A percentile compares a stretch with the other conserved stretches of the same genome.
These are phyloP conservation scores for Lentinula aciculospora DNA, from an alignment of 768 basidiomycete genomes.

Conservation along the genomic window DNA sequence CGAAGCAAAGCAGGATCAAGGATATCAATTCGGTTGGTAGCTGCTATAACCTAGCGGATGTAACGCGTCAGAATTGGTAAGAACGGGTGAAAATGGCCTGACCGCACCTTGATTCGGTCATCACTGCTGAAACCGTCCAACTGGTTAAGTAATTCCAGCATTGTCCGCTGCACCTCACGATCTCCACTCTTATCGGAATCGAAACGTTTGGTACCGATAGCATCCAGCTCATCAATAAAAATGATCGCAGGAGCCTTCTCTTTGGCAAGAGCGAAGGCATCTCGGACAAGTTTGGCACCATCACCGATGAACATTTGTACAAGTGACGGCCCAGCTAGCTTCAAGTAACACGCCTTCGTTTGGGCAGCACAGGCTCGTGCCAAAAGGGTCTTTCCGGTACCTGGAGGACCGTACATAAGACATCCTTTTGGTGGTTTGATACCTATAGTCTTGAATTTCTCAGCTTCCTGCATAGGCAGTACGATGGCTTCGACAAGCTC, in stretches of 20 bases:
- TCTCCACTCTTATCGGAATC: constrained; percentile 99
- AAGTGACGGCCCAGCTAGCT: constrained; percentile 94
- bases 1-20: constrained; percentile 97
- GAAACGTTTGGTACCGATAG: constrained; percentile 98
- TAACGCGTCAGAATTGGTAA: constrained; percentile 8
- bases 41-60: constrained; percentile 80
- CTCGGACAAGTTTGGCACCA: constrained; percentile 96
- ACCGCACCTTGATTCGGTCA: constrained; percentile 87
- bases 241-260: constrained; percentile 99
- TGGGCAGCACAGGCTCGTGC: constrained; percentile 98
- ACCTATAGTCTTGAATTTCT: constrained; percentile 97
- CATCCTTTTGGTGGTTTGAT: constrained; percentile 98
- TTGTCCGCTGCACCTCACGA: constrained; percentile 99
- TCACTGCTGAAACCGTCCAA: constrained; percentile 97
- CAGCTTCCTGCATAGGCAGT: constrained; percentile 96
- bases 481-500: constrained; percentile 98
- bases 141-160: constrained; percentile 98
- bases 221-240: constrained; percentile 97
- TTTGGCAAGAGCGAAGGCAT: constrained; percentile 96
- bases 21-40: constrained; percentile 98
- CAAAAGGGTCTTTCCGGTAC: constrained; percentile 96
- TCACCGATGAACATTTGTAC: constrained; percentile 99
- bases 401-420: constrained; percentile 98
- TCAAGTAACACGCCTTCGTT: constrained; percentile 96
- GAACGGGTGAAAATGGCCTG: background rate